Base-by-base conservation (phyloP, 164 flowering plant genomes). In the Litsea cubeba region DNA sequence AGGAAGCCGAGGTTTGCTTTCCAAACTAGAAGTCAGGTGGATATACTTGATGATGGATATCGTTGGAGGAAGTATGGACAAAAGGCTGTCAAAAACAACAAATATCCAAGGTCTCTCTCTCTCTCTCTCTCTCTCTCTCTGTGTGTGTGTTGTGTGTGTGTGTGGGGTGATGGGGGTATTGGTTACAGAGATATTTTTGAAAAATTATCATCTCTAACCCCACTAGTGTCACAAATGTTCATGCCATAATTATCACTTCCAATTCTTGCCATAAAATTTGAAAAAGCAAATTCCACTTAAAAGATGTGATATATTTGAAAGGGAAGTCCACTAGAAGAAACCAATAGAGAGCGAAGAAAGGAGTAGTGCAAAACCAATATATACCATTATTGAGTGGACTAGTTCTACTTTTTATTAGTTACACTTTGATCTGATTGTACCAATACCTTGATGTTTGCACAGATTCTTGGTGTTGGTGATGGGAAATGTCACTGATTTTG, bases 11-110 rank as follows among this genome's bases (percentile, higher is more conserved):
- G 84, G 72, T 83, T 67, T 77, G 98, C 98, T 30, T 93, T 93
- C 64, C 90, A 86, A 71, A 93, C 97, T 1, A 87, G 88, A 69
- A 90, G 97, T 60, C 87, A 89, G 40, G 89, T 91, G 69, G 98
- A 93, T 77, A 85, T 89, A 58, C 87, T 93, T n/a, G 97, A 93
- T 66, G 98, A 93, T 83, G 98, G 98, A 0, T 93, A 89, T 71
- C 77, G 94, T 11, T 93, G 98, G 98, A 88, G 98, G 77, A 93
- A 93, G 74, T 93, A 93, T 71, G 98, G 98, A 0, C 94, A 93
- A 70, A 93, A 93, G 62, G 87, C 89, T 40, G 97, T 93, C n/a
- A 93, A 93, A 83, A 90, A 93, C 82, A 91, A 86, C 82, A 87
- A 83, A 72, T 83, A 82, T 73, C 98, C 98, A 20, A 90, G 98